A percentile compares a stretch with the other conserved stretches of the same genome.
Evolutionary conservation across 2,329 filamentous ascomycete genomes (phyloP).

Genomic region (Coniella lustricola): DNA sequence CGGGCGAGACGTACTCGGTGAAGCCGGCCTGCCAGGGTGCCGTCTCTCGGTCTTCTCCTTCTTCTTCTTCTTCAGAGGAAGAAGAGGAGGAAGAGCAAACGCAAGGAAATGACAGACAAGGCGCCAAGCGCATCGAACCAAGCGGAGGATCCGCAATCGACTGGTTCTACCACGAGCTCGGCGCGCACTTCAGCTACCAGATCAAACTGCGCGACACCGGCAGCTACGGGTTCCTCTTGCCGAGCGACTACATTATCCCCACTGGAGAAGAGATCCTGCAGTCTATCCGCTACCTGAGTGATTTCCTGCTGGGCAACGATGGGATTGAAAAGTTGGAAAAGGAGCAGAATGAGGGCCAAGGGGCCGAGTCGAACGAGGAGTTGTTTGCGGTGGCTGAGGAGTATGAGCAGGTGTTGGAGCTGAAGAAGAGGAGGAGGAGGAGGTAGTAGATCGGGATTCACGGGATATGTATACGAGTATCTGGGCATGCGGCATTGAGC

Average conservation of each 20-base stretch:
- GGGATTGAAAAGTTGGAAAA: slow-evolving; percentile 45
- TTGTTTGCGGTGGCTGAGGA: slow-evolving; percentile 7
- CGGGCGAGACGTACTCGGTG: slow-evolving; percentile 68
- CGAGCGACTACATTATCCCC: slow-evolving; percentile 78
- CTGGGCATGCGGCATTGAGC: neutral
- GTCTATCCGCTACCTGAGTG: slow-evolving; percentile 75
- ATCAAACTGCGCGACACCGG: slow-evolving; percentile 90
- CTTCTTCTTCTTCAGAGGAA: neutral
- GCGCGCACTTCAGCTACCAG: slow-evolving; percentile 81
- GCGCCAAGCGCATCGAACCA: slow-evolving; percentile 52
- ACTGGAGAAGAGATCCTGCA: slow-evolving; percentile 83
- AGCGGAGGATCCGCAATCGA: slow-evolving; percentile 84
- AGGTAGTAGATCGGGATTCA: slow-evolving; percentile 1
- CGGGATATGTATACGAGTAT: neutral
- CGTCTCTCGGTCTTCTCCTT: slow-evolving; percentile 31
- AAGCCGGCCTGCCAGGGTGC: slow-evolving; percentile 83
- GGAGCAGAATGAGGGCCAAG: slow-evolving; percentile 17
- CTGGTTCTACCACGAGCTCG: slow-evolving; percentile 88
- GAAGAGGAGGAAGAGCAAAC: no score
- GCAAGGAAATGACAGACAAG: no score
- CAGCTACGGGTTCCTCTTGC: slow-evolving; percentile 87
- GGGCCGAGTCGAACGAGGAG: slow-evolving; percentile 18
- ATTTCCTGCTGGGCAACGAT: slow-evolving; percentile 67
- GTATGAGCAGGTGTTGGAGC: slow-evolving; percentile 11
- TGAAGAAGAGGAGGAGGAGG: slow-evolving; percentile 12